Evolutionary conservation across 306 rosid species (phyloP), one percentile per base, ranked within the genome.

Genomic region (Vigna nakashimae): DNA sequence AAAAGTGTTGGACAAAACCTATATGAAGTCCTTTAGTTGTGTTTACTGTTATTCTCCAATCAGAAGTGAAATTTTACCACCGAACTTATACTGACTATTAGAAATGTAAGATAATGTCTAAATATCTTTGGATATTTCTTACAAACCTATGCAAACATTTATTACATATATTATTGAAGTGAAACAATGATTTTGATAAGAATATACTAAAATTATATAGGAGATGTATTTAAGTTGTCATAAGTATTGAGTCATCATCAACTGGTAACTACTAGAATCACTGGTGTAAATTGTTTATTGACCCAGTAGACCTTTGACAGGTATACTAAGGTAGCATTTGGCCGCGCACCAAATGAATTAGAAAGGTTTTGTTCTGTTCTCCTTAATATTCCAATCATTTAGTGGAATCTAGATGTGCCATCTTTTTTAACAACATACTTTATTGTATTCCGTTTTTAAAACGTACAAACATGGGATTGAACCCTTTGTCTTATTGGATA

Each of bases 361-460:
- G 45, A 62, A 32, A 62, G 32, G 45, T 32, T 62, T 32, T 62
- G 67, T 16, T 62, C 22, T 32, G 45, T 62, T 62, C 67, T 30
- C 11, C 38, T 26, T 13, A 14, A 28, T 40, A 40, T 60, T 60
- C 20, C 43, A 60, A 60, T 18, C 67, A 14, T 14, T 15, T 60
- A 30, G 22, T 60, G 45, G 43, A 60, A 60, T 22, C 45, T 30
- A 14, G 43, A 15, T 60, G 67, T 60, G 65, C 65, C 22, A 60
- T 26, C 13, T 58, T 56, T 26, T 58, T 5, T 30, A 30, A 58
- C 63, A 1, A 8, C 63, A 22, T 10, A 28, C 7, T 30, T 26
- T 60, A 15, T 60, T 7, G 22, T 60, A 30, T 60, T 60, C 43
- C 30, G 43, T 30, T 60, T 7, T 30, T 14, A 60, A 30, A 30